These are phyloP conservation scores for Cucurbita argyrosperma DNA, from an alignment of 306 rosid species.

Conservation along the genomic window DNA sequence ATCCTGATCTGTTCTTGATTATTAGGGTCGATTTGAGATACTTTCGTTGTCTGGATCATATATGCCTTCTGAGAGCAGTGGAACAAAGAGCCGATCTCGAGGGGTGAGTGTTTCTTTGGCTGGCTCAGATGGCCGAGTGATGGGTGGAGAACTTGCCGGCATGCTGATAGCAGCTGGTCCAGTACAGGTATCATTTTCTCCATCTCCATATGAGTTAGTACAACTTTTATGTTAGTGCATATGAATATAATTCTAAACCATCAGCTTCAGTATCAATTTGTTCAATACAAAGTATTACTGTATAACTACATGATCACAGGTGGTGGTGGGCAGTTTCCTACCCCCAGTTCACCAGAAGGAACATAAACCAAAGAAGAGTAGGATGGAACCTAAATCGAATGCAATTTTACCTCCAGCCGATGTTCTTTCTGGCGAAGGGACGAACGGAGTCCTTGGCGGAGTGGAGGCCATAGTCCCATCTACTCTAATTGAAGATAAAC, in stretches of 20 bases:
- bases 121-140: conserved; percentile 9
- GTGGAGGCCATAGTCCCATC: background rate
- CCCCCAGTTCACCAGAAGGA: background rate
- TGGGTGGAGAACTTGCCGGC: conserved; percentile 11
- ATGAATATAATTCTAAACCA: background rate
- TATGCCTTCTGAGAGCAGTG: background rate
- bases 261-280: background rate
- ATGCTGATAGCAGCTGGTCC: conserved; percentile 8
- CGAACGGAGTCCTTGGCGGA: background rate
- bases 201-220: background rate
- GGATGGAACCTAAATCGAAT: background rate
- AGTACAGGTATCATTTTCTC: conserved; percentile 9
- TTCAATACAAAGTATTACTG: no score
- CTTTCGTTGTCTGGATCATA: conserved; percentile 6
- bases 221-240: background rate
- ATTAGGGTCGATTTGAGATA: conserved; percentile 12
- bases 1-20: background rate
- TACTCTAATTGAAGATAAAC: background rate
- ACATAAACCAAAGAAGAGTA: background rate
- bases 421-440: background rate
- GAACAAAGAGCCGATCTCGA: background rate
- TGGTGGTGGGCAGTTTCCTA: conserved; percentile 3
- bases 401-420: background rate
- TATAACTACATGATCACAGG: background rate
- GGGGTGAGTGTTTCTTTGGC: conserved; percentile 13